A percentile compares a stretch with the other conserved stretches of the same genome.
Conservation (phyloP, 352 stramenopile genomes). For the Globisporangium acanthophoron region DNA sequence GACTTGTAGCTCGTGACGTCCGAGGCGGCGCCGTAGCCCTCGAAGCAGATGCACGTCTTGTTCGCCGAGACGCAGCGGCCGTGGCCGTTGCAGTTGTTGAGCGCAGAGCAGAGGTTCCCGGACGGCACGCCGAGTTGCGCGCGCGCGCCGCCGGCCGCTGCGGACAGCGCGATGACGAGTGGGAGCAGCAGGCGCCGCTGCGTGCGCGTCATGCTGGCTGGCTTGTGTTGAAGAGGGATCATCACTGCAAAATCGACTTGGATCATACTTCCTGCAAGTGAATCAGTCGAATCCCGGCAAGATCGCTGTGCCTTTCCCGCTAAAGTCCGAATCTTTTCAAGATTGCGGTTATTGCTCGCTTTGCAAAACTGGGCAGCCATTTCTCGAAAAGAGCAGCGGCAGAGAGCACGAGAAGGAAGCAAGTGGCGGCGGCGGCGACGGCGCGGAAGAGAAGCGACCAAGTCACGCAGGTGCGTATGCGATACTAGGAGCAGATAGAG, state of each 20-base stretch:
- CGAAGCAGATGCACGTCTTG: conserved; percentile 85
- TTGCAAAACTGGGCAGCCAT: neutral
- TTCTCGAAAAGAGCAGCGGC: neutral
- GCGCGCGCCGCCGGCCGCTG: neutral
- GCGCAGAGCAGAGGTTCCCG: conserved; percentile 64
- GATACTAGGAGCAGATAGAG: neutral
- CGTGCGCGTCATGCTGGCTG: no score
- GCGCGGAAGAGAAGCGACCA: conserved; percentile 1
- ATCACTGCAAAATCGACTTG: neutral
- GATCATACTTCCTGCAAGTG: neutral
- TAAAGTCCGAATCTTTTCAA: conserved; percentile 16
- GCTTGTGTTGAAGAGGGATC: neutral
- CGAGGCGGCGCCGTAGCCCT: conserved; percentile 78
- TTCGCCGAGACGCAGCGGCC: conserved; percentile 78
- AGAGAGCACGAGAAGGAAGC: conserved; percentile 10
- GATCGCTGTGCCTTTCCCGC: neutral
- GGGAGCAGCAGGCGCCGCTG: neutral
- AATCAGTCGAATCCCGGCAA: neutral
- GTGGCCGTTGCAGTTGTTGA: conserved; percentile 88
- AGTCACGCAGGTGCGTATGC: neutral
- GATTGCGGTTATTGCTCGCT: conserved; percentile 4
- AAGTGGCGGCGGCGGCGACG: neutral
- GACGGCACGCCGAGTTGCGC: conserved; percentile 50
- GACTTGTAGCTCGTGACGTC: conserved; percentile 77
- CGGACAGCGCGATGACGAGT: neutral